Base-by-base conservation (phyloP, 345 rosid species). In the Acer saccharum region DNA sequence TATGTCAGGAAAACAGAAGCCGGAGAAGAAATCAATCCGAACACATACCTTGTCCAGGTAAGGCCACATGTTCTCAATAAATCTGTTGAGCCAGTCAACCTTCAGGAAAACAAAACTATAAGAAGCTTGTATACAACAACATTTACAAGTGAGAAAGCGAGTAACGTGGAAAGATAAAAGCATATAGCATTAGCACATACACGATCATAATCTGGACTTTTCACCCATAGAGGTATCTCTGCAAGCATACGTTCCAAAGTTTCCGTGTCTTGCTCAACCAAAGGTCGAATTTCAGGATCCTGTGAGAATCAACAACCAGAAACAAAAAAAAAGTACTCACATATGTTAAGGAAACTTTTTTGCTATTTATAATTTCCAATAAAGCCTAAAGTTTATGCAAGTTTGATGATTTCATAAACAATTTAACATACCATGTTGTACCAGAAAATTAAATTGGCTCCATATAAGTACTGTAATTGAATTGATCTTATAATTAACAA, bases 31-130 rank as follows among this genome's bases (percentile, higher is more conserved):
- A 32, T 21, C 14, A 43, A 32, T 21, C 14, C 29, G 27, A 72
- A 46, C 67, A 68, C 82, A 72, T 85, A 93, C 98, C 87, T 84
- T 93, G 81, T 96, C 93, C 32, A 96, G 78, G 70, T 91, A 96
- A 62, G 99, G 98, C 99, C 99, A 96, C 98, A 96, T 90, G 62
- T 78, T 48, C 72, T 84, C 89, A 54, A 94, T 46, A 81, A 96
- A 87, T 84, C 87, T 89, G 87, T 96, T 96, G 58, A 96, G 90
- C 99, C 98, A 92, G 78, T 94, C 98, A 90, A 94, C 81, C 99
- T 96, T 81, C 68, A 87, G 68, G 73, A 70, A 20, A 66, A 77
- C 44, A 57, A 62, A 72, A 76, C 25, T 27, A 62, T 64, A 57
- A 79, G 66, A 75, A 81, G 67, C 76, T n/a, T 39, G 52, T 12